Conservation (phyloP, 352 stramenopile genomes). For the Phytophthora podocarpi region DNA sequence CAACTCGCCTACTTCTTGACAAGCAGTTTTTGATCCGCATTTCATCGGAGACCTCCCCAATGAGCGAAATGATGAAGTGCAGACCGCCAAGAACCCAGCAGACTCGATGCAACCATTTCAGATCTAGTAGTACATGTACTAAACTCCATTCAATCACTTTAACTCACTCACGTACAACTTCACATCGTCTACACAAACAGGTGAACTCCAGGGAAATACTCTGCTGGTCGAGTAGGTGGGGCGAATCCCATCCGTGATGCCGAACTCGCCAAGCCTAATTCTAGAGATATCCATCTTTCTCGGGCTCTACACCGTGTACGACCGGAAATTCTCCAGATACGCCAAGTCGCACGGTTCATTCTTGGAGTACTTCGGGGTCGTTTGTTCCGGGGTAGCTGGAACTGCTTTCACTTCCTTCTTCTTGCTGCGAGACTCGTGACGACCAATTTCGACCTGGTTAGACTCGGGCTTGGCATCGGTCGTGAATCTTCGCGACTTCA, state of each 20-base stretch:
- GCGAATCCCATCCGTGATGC: no score
- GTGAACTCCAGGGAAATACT: background rate
- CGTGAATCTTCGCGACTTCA: slow-evolving; percentile 17
- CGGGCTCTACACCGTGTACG: slow-evolving; percentile 24
- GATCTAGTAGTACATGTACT: background rate
- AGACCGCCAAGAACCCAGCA: no score
- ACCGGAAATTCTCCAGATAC: slow-evolving; percentile 35
- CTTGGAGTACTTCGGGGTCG: slow-evolving; percentile 25
- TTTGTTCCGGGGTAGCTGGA: background rate
- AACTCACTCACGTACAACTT: slow-evolving; percentile 3
- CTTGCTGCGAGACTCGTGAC: slow-evolving; percentile 8
- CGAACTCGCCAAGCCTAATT: no score
- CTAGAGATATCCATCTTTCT: background rate
- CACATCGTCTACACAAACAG: slow-evolving; percentile 18
- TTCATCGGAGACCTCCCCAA: no score
- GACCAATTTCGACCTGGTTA: background rate
- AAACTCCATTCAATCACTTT: slow-evolving; percentile 6
- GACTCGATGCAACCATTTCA: no score
- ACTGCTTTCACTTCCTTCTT: slow-evolving; percentile 8
- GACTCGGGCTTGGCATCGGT: slow-evolving; percentile 1
- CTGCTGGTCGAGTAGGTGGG: background rate
- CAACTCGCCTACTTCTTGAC: no score
- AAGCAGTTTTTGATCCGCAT: no score
- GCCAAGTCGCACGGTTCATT: slow-evolving; percentile 30
- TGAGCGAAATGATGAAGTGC: no score